Percentiles rank a stretch among this genome's conserved stretches.
phyloP scores from a whole-genome alignment of 2,329 filamentous ascomycete genomes.

The Ceratocystis cacaofunesta region DNA sequence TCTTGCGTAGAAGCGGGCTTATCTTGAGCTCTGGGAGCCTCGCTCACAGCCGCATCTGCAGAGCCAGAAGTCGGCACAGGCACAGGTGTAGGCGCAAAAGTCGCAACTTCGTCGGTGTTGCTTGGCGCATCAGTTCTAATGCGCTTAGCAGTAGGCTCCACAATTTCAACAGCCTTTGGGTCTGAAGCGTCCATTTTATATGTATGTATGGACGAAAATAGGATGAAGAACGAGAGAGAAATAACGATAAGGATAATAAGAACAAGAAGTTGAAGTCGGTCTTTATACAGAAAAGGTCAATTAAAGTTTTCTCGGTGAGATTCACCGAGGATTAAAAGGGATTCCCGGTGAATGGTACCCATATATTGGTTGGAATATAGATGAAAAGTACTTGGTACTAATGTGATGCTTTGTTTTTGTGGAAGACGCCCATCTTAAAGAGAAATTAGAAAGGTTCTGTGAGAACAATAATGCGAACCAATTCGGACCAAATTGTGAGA shows the following conservation, averaged over 20 bases:
- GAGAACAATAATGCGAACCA: too few species aligned
- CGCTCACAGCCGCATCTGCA: background rate
- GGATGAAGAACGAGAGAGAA: background rate
- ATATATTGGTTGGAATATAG: too few species aligned
- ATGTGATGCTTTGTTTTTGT: too few species aligned
- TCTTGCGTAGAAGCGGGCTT: constrained; percentile 24
- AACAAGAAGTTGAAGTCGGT: background rate
- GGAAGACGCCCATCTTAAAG: too few species aligned
- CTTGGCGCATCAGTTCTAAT: constrained; percentile 28
- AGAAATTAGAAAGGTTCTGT: too few species aligned
- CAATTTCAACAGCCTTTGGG: background rate
- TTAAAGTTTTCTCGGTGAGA: constrained; percentile 3
- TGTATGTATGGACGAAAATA: background rate
- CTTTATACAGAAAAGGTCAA: background rate
- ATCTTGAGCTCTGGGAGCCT: constrained; percentile 16
- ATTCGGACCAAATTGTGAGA: background rate
- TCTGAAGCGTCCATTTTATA: constrained; percentile 3
- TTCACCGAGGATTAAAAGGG: background rate
- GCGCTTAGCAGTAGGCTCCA: constrained; percentile 41
- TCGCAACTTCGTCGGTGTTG: constrained; percentile 7
- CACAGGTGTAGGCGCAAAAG: constrained; percentile 9
- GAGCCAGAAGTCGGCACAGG: constrained; percentile 19
- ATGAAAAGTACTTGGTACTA: too few species aligned
- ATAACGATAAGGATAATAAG: background rate
- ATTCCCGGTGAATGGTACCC: too few species aligned